A percentile compares a stretch with the other conserved stretches of the same genome.
These are phyloP conservation scores for Salvia splendens DNA, from an alignment of 257 asterid species.

Conservation along the genomic window DNA sequence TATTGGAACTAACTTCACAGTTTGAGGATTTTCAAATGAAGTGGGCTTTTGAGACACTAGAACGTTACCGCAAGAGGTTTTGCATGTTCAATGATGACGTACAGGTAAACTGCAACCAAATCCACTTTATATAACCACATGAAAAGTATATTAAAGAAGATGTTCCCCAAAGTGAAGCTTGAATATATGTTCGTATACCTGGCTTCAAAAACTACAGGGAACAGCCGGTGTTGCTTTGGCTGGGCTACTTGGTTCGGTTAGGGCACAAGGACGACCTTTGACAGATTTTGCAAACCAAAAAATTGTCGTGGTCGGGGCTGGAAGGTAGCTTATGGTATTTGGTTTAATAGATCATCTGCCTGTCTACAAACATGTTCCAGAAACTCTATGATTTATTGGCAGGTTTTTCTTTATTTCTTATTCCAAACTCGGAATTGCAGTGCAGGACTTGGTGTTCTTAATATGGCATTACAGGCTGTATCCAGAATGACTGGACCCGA, in stretches of 20 bases:
- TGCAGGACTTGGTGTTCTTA: constrained; percentile 99
- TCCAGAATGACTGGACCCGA: constrained; percentile 78
- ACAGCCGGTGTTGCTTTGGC: constrained; percentile 99
- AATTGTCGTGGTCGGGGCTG: constrained; percentile 98
- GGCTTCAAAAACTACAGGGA: constrained; percentile 57
- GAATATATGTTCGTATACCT: constrained; percentile 32
- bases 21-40: constrained; percentile 99
- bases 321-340: constrained; percentile 67
- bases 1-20: constrained; percentile 47
- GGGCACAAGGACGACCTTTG: constrained; percentile 94
- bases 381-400: constrained; percentile 17
- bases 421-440: constrained; percentile 55
- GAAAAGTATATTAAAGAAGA: constrained; percentile 19
- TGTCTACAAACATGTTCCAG: constrained; percentile 3
- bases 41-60: constrained; percentile 99
- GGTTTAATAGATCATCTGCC: constrained; percentile 19
- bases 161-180: constrained; percentile 27
- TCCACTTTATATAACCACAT: constrained; percentile 23
- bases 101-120: constrained; percentile 58
- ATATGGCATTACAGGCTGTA: constrained; percentile 95
- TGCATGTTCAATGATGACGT: constrained; percentile 99
- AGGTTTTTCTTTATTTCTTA: constrained; percentile 33
- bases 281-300: constrained; percentile 92
- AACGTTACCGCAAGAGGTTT: constrained; percentile 87
- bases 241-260: constrained; percentile 92